Evolutionary conservation across 495 filamentous ascomycete species (phyloP), one percentile per base, ranked within the genome.

Genomic region (Penicillium atrosanguineum): DNA sequence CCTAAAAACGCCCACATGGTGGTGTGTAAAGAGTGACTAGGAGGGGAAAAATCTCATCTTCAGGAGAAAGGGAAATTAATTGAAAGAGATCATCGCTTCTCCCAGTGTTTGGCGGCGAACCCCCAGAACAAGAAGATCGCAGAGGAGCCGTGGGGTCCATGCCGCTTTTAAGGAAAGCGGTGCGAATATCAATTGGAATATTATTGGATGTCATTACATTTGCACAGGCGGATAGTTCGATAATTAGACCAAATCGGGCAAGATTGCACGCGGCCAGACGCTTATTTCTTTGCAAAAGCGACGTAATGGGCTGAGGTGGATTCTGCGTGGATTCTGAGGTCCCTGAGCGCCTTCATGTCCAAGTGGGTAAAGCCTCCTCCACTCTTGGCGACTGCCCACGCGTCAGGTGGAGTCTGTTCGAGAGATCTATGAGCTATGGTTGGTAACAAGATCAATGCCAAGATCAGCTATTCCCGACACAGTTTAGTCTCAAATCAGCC

Each of bases 1-100:
- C 47, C 37, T 15, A 50, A 21, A 28, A 50, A 42, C 7, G 39
- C 38, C 38, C 38, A 42, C 47, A 50, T 50, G 37, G 36, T 39
- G 34, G 16, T 16, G 21, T 25, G 37, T 18, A 29, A 49, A 23
- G 21, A 50, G 19, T 34, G 18, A 18, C 29, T 48, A 48, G 7
- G 6, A 50, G 37, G 37, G 28, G n/a, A 29, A 19, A 18, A 26
- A 20, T 50, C 23, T 50, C 37, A 50, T 50, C 1, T 6, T 50
- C 21, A n/a, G n/a, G n/a, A 25, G 20, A 40, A 40, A 9, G 4
- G 19, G 16, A 40, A 19, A 40, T 40, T 40, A 40, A 40, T 1
- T 18, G 38, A 7, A 7, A 40, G 38, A 16, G 38, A 40, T 40
- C 38, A 40, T 40, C 38, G 37, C 37, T 3, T 18, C 1, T 18